Percentiles rank a stretch among this genome's conserved stretches.
Conservation (phyloP, 2,329 filamentous ascomycete genomes). For the Aspergillus uvarum region DNA sequence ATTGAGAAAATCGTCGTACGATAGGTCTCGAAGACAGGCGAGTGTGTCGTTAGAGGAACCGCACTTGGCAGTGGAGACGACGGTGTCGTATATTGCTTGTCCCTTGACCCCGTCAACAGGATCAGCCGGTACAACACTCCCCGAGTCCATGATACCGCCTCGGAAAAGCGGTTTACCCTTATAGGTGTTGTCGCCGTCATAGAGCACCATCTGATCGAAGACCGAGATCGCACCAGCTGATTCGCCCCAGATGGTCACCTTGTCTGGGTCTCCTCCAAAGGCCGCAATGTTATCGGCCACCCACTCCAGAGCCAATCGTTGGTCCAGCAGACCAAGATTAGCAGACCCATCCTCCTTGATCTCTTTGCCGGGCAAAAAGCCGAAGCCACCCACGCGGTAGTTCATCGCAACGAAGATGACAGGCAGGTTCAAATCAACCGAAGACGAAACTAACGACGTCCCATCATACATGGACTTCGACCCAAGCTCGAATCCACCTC, state of each 20-base stretch:
- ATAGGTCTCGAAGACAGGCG: conserved; percentile 48
- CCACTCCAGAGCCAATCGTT: conserved; percentile 72
- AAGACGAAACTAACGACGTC: conserved; percentile 32
- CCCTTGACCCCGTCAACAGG: conserved; percentile 65
- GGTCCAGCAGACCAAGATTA: conserved; percentile 72
- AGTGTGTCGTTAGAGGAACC: conserved; percentile 43
- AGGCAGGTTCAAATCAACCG: conserved; percentile 56
- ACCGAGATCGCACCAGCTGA: conserved; percentile 71
- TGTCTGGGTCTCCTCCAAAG: conserved; percentile 77
- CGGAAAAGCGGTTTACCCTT: conserved; percentile 74
- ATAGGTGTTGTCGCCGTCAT: conserved; percentile 70
- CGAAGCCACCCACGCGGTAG: conserved; percentile 73
- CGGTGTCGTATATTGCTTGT: conserved; percentile 55
- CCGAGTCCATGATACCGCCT: conserved; percentile 75
- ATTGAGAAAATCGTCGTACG: conserved; percentile 53
- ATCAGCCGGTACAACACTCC: conserved; percentile 61
- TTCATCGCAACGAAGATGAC: conserved; percentile 76
- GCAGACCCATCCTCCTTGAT: conserved; percentile 65
- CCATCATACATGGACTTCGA: conserved; percentile 49
- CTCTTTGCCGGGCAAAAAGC: conserved; percentile 69
- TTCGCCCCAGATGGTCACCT: conserved; percentile 78
- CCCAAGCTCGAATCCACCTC: conserved; percentile 54
- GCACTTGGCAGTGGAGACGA: conserved; percentile 51
- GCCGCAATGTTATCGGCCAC: conserved; percentile 72
- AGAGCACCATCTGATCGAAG: conserved; percentile 72